Conservation (phyloP, 2,329 filamentous ascomycete genomes). For the Pseudocercospora vitis region DNA sequence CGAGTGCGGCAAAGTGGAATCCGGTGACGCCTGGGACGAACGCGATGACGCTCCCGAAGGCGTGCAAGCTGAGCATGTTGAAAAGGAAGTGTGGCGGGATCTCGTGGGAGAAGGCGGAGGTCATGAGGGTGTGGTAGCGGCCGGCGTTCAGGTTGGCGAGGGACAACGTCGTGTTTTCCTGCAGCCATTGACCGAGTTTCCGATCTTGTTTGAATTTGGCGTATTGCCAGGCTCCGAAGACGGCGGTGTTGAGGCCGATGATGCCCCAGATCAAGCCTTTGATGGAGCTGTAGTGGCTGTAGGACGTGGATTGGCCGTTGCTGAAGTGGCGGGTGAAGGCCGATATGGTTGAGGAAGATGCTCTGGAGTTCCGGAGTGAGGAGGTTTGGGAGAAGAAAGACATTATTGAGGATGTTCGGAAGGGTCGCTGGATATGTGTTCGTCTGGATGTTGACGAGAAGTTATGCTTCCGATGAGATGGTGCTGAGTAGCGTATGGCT, state of each 20-base stretch:
- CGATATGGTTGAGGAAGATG: not conserved
- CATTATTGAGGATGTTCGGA: not conserved
- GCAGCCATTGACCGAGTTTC: constrained; percentile 22
- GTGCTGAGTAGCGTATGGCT: not conserved
- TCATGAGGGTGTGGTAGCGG: constrained; percentile 43
- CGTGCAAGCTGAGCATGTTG: constrained; percentile 46
- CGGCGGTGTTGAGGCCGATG: constrained; percentile 43
- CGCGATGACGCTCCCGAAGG: constrained; percentile 40
- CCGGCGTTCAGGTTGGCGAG: constrained; percentile 32
- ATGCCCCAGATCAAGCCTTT: constrained; percentile 37
- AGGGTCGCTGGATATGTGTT: not conserved
- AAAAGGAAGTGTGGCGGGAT: constrained; percentile 40
- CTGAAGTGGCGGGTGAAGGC: not conserved
- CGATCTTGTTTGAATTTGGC: constrained; percentile 25
- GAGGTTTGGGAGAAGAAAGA: not conserved
- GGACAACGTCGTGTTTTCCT: constrained; percentile 39
- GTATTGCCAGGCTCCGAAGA: constrained; percentile 43
- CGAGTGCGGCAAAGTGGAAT: constrained; percentile 28
- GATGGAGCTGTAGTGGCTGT: constrained; percentile 7
- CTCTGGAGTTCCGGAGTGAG: not conserved
- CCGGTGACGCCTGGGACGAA: constrained; percentile 33
- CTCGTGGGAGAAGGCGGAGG: constrained; percentile 43
- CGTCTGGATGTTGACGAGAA: not conserved
- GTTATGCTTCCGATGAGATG: not conserved
- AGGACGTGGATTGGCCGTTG: not conserved